Evolutionary conservation across 208 protist genomes (phyloP).

Genomic region (Acanthamoeba culbertsoni): DNA sequence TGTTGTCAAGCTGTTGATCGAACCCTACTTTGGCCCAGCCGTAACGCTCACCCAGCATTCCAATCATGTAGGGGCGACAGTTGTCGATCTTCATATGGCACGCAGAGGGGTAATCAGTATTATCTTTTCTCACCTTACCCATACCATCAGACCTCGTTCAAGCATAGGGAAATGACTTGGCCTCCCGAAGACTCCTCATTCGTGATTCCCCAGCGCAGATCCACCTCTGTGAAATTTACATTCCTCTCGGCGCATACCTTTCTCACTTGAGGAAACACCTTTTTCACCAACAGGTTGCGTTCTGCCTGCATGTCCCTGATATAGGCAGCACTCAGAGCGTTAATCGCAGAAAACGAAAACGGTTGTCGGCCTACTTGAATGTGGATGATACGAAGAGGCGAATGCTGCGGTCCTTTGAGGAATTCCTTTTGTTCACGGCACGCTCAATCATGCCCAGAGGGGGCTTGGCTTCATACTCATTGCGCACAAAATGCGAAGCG

Average conservation of each 20-base stretch:
- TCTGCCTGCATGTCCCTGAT: conserved; percentile 51
- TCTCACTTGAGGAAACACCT: conserved; percentile 53
- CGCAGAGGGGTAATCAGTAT: neutral
- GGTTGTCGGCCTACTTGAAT: neutral
- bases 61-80: conserved; percentile 53
- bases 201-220: conserved; percentile 58
- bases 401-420: conserved; percentile 1
- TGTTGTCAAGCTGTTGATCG: neutral
- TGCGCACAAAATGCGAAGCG: neutral
- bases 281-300: conserved; percentile 54
- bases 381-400: conserved; percentile 39
- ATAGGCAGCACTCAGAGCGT: neutral
- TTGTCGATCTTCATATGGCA: conserved; percentile 45
- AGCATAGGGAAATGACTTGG: conserved; percentile 9
- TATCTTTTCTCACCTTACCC: neutral
- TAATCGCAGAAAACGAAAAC: neutral
- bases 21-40: conserved; percentile 47
- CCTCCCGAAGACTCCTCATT: conserved; percentile 1
- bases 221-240: conserved; percentile 48
- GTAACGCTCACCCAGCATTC: conserved; percentile 57
- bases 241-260: neutral
- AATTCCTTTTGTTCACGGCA: neutral
- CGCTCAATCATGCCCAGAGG: neutral
- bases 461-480: conserved; percentile 20
- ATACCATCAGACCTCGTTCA: conserved; percentile 40